These are phyloP conservation scores for Coix lacrymajobi DNA, from an alignment of 176 grass and related monocot genomes.

Conservation along the genomic window DNA sequence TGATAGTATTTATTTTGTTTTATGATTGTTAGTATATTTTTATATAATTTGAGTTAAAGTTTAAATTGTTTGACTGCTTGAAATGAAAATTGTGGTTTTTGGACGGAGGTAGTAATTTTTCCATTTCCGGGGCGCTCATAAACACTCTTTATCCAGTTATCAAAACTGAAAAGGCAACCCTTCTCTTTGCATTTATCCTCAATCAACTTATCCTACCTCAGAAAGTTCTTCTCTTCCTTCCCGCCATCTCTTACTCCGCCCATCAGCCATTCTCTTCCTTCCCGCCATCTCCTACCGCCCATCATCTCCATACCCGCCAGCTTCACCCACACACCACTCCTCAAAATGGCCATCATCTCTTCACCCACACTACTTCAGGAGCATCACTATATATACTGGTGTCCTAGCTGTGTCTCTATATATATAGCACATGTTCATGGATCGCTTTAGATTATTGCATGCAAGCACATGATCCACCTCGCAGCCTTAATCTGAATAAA, in stretches of 20 bases:
- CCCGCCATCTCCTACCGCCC: neutral
- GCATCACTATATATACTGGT: neutral
- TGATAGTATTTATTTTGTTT: no score
- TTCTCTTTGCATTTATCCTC: neutral
- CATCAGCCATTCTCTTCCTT: neutral
- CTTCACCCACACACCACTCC: no score
- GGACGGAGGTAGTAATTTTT: no score
- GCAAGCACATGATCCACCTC: neutral
- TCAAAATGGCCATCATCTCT: no score
- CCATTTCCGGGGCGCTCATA: no score
- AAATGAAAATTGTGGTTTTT: no score
- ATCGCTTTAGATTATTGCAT: neutral
- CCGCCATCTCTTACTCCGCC: constrained; percentile 21
- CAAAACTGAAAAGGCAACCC: neutral
- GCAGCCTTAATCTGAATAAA: neutral
- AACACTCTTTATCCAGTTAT: neutral
- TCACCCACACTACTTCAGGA: neutral
- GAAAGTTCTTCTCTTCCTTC: constrained; percentile 28
- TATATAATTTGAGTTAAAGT: no score
- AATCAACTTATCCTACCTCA: neutral
- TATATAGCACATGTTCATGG: neutral
- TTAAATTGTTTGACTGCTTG: no score
- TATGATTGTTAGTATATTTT: no score
- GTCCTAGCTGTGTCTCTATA: neutral
- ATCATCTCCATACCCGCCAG: no score